Evolutionary conservation across 2,329 filamentous ascomycete species (phyloP), one percentile per base, ranked within the genome.

Genomic region (Xylariaceae sp.): DNA sequence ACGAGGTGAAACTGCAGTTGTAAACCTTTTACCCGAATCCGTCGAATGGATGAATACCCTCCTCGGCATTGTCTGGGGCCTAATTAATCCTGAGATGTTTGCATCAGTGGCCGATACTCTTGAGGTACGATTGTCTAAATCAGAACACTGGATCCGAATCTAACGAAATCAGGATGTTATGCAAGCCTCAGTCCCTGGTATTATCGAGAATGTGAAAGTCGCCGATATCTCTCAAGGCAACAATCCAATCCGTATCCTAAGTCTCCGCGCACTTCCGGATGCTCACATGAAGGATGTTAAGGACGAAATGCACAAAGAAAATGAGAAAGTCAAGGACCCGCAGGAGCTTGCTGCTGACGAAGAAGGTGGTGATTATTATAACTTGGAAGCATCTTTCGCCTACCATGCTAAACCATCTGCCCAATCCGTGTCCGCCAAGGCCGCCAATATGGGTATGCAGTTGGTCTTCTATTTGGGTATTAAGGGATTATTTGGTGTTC

Each of bases 41-140:
- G 92, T 96, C 6, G 88, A 92, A 69, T 97, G 94, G 94, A 88
- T 99, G 82, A 99, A 99, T 70, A 92, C 90, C 0, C 83, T 94
- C 44, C 73, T 97, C 3, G 84, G 83, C 1, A 83, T 96, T 35
- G 81, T 94, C 36, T 99, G 94, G 94, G 89, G 91, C 0, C 77
- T 97, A 3, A 86, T 97, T 59, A 95, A 97, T 67, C 93, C 94
- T 0, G 93, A 97, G 36, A 95, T 97, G 89, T 94, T 99, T 71
- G 78, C 84, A n/a, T 84, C 84, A 5, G 83, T 97, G 7, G 92
- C 92, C n/a, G 94, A 97, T 68, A 97, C 90, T 10, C 82, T 94
- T 5, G 90, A 94, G 50, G 68, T 66, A 66, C 48, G 64, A 62
- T 18, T 6, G 4, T 8, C 24, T 18, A 29, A 26, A 13, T 16